Percentiles rank a stretch among this genome's conserved stretches.
phyloP scores from a whole-genome alignment of 2,329 filamentous ascomycete genomes.

The Aspergillus caelatus region DNA sequence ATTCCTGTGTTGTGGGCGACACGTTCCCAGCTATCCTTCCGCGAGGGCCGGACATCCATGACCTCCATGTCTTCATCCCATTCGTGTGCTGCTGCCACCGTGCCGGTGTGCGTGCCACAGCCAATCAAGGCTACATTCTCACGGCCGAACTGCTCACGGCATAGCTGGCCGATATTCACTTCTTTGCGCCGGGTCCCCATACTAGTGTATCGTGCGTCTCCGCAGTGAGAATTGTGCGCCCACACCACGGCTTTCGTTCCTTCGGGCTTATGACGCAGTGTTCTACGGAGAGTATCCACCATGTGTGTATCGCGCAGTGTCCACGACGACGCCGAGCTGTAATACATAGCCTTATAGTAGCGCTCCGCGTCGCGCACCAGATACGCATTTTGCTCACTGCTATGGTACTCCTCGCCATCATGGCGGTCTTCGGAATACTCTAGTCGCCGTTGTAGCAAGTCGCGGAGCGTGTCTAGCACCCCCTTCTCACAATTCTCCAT shows the following conservation, averaged over 20 bases:
- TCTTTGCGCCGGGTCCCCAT: slow-evolving; percentile 51
- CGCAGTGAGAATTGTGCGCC: slow-evolving; percentile 58
- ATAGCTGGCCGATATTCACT: slow-evolving; percentile 59
- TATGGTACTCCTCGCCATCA: slow-evolving; percentile 53
- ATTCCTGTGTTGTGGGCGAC: slow-evolving; percentile 52
- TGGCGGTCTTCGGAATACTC: slow-evolving; percentile 39
- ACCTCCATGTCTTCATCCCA: slow-evolving; percentile 57
- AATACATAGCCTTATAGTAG: slow-evolving; percentile 58
- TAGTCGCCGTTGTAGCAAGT: slow-evolving; percentile 48
- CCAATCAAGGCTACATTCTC: slow-evolving; percentile 49
- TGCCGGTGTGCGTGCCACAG: slow-evolving; percentile 54
- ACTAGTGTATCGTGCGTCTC: slow-evolving; percentile 56
- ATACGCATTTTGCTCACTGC: slow-evolving; percentile 55
- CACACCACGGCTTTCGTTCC: slow-evolving; percentile 54
- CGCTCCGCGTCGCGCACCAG: slow-evolving; percentile 53
- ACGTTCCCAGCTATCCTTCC: slow-evolving; percentile 53
- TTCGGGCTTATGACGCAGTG: slow-evolving; percentile 45
- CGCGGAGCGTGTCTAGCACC: slow-evolving; percentile 50
- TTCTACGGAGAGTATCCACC: slow-evolving; percentile 51
- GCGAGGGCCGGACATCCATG: slow-evolving; percentile 52
- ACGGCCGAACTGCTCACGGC: slow-evolving; percentile 47
- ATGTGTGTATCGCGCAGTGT: slow-evolving; percentile 57
- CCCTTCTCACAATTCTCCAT: slow-evolving; percentile 51
- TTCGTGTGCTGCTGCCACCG: slow-evolving; percentile 54
- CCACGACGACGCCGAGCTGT: slow-evolving; percentile 53